These are phyloP conservation scores for Apostasia shenzhenica DNA, from an alignment of 106 monocot species.

Conservation along the genomic window DNA sequence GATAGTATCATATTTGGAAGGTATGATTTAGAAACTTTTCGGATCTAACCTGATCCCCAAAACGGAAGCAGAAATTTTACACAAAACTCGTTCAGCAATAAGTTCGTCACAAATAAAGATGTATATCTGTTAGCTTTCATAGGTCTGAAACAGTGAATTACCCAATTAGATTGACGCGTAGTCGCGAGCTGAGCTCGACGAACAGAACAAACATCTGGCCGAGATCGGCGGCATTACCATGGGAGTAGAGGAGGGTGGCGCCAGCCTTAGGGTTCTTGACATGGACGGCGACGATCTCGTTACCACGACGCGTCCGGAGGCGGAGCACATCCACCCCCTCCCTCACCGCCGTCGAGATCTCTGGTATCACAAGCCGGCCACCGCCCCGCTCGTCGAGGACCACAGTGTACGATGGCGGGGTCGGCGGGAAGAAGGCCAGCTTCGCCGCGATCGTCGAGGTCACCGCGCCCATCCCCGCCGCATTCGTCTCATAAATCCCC, in stretches of 20 bases:
- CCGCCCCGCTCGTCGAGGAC: not conserved
- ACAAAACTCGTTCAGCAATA: not conserved
- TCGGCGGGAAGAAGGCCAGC: slow-evolving; percentile 28
- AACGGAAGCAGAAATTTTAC: too few relatives aligned
- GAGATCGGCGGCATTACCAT: slow-evolving; percentile 29
- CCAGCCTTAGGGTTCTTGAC: slow-evolving; percentile 14
- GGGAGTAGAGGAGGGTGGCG: slow-evolving; percentile 17
- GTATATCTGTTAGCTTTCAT: not conserved
- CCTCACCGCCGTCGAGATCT: slow-evolving; percentile 4
- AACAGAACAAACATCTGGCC: slow-evolving; percentile 27
- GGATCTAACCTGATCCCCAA: too few relatives aligned
- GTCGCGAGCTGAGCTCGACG: slow-evolving; percentile 22
- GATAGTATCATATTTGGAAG: too few relatives aligned
- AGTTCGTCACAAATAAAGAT: not conserved
- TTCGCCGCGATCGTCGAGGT: slow-evolving; percentile 23
- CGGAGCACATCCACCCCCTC: slow-evolving; percentile 15
- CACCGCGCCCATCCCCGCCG: slow-evolving; percentile 16
- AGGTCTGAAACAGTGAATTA: not conserved
- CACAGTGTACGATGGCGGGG: slow-evolving; percentile 16
- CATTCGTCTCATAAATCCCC: not conserved
- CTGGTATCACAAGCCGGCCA: slow-evolving; percentile 6
- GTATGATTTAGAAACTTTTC: too few relatives aligned
- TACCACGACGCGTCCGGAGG: slow-evolving; percentile 14
- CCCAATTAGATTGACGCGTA: slow-evolving; percentile 27
- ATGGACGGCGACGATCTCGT: slow-evolving; percentile 18